Base-by-base conservation (phyloP, 2,329 filamentous ascomycete species). In the Fusarium graminum region DNA sequence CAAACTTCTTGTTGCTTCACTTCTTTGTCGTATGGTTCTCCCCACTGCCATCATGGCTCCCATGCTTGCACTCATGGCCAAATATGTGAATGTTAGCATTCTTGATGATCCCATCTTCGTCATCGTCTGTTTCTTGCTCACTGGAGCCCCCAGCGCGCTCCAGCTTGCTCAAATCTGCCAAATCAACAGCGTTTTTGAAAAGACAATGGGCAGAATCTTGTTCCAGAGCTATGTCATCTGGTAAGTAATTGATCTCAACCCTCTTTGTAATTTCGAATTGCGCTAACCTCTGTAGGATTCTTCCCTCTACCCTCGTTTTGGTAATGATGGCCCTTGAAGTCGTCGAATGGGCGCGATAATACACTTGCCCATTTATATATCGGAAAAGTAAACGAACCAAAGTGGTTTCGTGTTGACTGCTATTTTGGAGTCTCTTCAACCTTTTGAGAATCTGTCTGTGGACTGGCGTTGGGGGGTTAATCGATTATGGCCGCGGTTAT, bases 151-250 rank as follows among this genome's bases (percentile, higher is more conserved):
- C 7, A 96, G 91, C 65, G 95, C 95, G 26, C 83, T 99, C 67
- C 95, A 99, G 80, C 82, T 99, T 74, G 94, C 95, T 8, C 95
- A 99, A 80, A 99, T 99, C 63, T 99, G 95, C 80, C 95, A 98
- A 84, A 92, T 98, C 80, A 99, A 99, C 79, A 91, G 91, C 65
- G 95, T 99, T 11, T 99, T 93, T 78, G 94, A 98, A 83, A 88
- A 90, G 17, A 93, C 95, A 46, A 98, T 99, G 94, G 92, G 92
- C 64, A 92, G 88, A 77, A 85, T 99, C 56, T 81, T 98, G 49
- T 97, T 98, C 82, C 94, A 97, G 82, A 97, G 94, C 80, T 80
- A 80, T 65, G 79, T 99, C 60, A 90, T 97, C 66, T 97, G 93
- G 92, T 92, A 82, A 80, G 89, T 83, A 52, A 38, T 12, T 54